Base-by-base conservation (phyloP, 129 eudicot genomes). In the Smallanthus sonchifolius region DNA sequence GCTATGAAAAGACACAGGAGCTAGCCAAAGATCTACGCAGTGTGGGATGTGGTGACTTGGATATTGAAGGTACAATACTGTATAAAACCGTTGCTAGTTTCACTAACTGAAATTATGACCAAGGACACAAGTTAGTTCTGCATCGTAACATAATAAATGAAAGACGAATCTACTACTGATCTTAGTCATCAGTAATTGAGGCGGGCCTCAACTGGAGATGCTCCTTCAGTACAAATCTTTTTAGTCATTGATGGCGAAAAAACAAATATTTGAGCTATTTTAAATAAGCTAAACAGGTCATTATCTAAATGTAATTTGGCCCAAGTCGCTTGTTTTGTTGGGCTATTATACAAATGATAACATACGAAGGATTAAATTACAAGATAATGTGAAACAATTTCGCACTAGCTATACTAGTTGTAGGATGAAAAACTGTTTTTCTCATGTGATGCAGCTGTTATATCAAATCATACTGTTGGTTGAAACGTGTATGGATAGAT, bases 11-110 rank as follows among this genome's bases (percentile, higher is more conserved):
- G 85, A 95, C 99, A 42, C 96, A 86, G 76, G 99, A 91, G 61
- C 96, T 95, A 80, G 96, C 97, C 78, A 88, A 79, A 79, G 99
- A 91, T 66, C 90, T 91, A 74, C 90, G 90, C 55, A 83, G 84
- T 60, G 97, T 95, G 40, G 99, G 97, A 34, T 95, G 99, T 62
- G 97, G 99, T 57, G 99, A 95, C 87, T 95, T 95, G 92, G 99
- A 95, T 75, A 86, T 95, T 77, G 97, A 95, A 87, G 97, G 99
- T 95, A 87, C 70, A 51, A 36, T 39, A 38, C 15, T 30, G 14
- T 32, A 32, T 64, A 38, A 4, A 17, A 37, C 10, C 17, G 49
- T 49, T 56, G 40, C 51, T 56, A 77, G 52, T n/a, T 63, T 57
- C 34, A 17, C 30, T 45, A 38, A 36, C 42, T 54, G 68, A 24